These are phyloP conservation scores for Paramecium bursaria DNA, from an alignment of 73 alveolate genomes.

Conservation along the genomic window DNA sequence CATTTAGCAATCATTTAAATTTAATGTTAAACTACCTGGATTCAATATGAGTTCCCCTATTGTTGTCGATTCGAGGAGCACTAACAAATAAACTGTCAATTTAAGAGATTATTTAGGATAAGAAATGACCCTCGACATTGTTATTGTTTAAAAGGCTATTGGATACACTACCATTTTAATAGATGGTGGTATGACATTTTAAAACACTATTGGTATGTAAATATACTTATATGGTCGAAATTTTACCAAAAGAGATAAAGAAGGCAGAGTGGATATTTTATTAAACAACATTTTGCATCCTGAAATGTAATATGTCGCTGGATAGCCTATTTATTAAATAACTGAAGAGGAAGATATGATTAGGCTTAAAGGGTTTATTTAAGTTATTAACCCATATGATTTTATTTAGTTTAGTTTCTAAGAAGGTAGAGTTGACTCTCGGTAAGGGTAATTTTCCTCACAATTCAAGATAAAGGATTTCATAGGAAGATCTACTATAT, in stretches of 20 bases:
- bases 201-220: constrained; percentile 19
- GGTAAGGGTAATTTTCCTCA: not conserved
- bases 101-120: constrained; percentile 38
- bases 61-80: not conserved
- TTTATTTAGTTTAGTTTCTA: not conserved
- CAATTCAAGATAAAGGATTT: not conserved
- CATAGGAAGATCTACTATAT: not conserved
- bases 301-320: constrained; percentile 11
- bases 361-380: constrained; percentile 27
- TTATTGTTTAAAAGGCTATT: not conserved
- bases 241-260: not conserved
- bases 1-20: not conserved
- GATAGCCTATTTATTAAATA: constrained; percentile 41
- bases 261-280: too few relatives aligned
- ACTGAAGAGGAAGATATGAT: constrained; percentile 36
- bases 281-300: not conserved
- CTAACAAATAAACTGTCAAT: not conserved
- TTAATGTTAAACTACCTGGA: constrained; percentile 40
- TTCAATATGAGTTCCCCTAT: not conserved
- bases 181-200: constrained; percentile 38
- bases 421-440: not conserved
- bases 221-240: constrained; percentile 3
- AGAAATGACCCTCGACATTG: constrained; percentile 1
- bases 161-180: constrained; percentile 27
- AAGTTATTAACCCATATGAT: constrained; percentile 3